Percentiles rank a stretch among this genome's conserved stretches.
phyloP scores from a whole-genome alignment of 352 stramenopile species.

The Pythium vanterpoolii region DNA sequence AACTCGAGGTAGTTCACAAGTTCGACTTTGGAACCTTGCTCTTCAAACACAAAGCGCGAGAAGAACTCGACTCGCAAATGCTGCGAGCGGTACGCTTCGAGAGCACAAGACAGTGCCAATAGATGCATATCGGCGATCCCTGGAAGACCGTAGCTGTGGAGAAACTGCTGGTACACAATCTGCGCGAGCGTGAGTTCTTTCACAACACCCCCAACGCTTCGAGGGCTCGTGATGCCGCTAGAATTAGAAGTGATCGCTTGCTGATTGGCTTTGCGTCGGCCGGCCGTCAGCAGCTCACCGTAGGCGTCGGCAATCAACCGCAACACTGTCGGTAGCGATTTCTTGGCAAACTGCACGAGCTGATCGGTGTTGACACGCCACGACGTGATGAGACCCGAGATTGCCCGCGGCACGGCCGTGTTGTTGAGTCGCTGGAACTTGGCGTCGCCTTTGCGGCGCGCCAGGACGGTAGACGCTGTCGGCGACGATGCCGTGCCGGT shows the following conservation, averaged over 20 bases:
- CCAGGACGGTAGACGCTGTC: neutral
- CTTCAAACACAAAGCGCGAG: conserved; percentile 73
- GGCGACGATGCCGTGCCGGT: neutral
- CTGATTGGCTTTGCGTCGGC: conserved; percentile 36
- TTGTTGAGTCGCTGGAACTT: conserved; percentile 80
- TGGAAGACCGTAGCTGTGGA: conserved; percentile 76
- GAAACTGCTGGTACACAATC: conserved; percentile 79
- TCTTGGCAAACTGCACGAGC: conserved; percentile 75
- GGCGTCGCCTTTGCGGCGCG: conserved; percentile 40
- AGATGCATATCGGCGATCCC: conserved; percentile 80
- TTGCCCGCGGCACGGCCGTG: conserved; percentile 47
- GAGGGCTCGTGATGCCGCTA: no score
- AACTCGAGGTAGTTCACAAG: conserved; percentile 68
- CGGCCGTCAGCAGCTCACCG: conserved; percentile 63
- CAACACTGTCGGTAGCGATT: conserved; percentile 59
- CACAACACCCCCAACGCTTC: neutral
- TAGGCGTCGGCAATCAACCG: conserved; percentile 73
- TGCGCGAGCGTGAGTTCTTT: conserved; percentile 54
- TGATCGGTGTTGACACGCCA: conserved; percentile 85
- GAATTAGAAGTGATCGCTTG: no score
- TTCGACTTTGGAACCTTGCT: conserved; percentile 46
- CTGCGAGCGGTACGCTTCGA: conserved; percentile 62
- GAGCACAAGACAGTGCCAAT: conserved; percentile 63
- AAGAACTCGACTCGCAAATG: conserved; percentile 77
- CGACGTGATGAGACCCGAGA: conserved; percentile 69